Evolutionary conservation across 2,329 filamentous ascomycete genomes (phyloP), one percentile per base, ranked within the genome.

Genomic region (Penicillium sp.): DNA sequence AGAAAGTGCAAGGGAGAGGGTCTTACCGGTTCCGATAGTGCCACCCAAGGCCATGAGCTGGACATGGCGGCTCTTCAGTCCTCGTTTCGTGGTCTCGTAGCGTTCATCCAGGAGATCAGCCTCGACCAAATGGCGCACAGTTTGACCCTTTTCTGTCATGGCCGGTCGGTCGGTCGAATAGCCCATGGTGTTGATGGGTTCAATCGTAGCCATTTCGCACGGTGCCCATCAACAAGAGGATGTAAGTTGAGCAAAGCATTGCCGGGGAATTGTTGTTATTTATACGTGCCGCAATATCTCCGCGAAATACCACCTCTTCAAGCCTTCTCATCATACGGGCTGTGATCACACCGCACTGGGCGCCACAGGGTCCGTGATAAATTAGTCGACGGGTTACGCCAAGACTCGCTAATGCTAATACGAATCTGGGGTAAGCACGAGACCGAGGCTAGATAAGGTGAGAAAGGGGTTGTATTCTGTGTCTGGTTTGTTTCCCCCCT

Each of bases 21-120:
- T 27, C 58, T 43, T 16, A 65, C 63, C 82, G 3, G 82, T 84
- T 42, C 80, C 79, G 57, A 86, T 85, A 4, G 82, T 83, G 56
- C 83, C 61, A 46, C 62, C 61, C 4, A 60, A 26, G 19, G 61
- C 57, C 51, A 65, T 62, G 13, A 65, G 48, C 13, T 77, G 75
- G 14, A 76, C 74, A 68, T 78, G 76, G 53, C 76, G 73, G 35
- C 68, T 77, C 55, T 76, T 76, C 39, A 79, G 67, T 10, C 76
- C 76, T 39, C 77, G 75, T 60, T 77, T 63, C 43, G 75, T 78
- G 14, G 68, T 69, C 26, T 60, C 63, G 57, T 78, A 78, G 21
- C 76, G 71, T 43, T 73, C 71, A 60, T 78, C 76, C 9, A 77
- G 70, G 23, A 78, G 59, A 43, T 77, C 73, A 5, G 68, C 70